Base-by-base conservation (phyloP, 768 basidiomycete species). In the Pleurotus tuoliensis region DNA sequence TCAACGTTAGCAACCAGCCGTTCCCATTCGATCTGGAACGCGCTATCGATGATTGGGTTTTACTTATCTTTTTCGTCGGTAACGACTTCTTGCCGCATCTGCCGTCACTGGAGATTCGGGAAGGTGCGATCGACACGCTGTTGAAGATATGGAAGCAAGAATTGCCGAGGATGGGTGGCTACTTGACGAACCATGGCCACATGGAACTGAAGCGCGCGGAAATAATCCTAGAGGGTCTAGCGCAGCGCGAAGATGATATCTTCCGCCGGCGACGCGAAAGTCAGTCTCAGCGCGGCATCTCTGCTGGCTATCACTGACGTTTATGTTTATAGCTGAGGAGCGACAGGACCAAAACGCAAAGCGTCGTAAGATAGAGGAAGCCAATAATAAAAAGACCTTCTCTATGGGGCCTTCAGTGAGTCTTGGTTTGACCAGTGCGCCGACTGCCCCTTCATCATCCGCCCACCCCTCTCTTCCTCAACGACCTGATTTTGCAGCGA, bases 1-100 rank as follows among this genome's bases (percentile, higher is more conserved):
- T 99, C 62, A 86, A 92, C 73, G 80, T 96, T 30, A 76, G 87
- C n/a, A 74, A 82, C 58, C 71, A 81, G 15, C 76, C 86, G 2
- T 94, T 97, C 75, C 85, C 88, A 30, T 98, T 96, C 82, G 85
- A 90, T 65, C 79, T 98, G 71, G 97, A 99, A 73, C 87, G 89
- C 72, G 94, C 97, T 38, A 91, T 99, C 72, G 97, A 99, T 82
- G 97, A 99, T 72, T 99, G 97, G 97, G 93, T 99, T 64, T 86
- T 99, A 67, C 84, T 99, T 66, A 98, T 98, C 64, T 99, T 99
- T 86, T 98, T 99, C 73, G 97, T 99, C 70, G 97, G 97, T 64
- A 99, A 99, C 77, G 94, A 98, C 78, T 95, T 99, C 82, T 81
- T 99, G 64, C 97, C 97, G 18, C 97, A 99, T 76, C 81, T 99